Evolutionary conservation across 2,329 filamentous ascomycete species (phyloP).

Genomic region (Aspergillus caelatus): DNA sequence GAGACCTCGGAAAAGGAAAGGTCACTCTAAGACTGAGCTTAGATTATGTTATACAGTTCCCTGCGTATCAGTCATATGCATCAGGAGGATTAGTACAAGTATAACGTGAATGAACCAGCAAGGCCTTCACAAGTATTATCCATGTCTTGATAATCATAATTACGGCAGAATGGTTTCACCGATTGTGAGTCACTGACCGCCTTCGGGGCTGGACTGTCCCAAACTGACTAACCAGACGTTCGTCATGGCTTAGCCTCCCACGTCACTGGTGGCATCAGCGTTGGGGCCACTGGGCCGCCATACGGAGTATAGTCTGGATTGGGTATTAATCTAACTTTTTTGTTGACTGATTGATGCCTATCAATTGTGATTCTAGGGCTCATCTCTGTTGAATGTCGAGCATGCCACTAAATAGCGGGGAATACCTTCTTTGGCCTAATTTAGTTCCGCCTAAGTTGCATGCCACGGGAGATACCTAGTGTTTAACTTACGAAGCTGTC

Average conservation of each 20-base stretch:
- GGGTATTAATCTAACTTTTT: slow-evolving; percentile 4
- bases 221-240: slow-evolving; percentile 1
- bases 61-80: background rate
- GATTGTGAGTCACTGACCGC: slow-evolving; percentile 9
- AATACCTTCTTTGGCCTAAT: background rate
- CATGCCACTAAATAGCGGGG: background rate
- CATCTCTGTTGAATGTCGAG: background rate
- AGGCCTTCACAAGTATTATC: background rate
- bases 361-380: background rate
- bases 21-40: background rate
- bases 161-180: slow-evolving; percentile 8
- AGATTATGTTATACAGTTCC: background rate
- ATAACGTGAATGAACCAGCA: background rate
- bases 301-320: background rate
- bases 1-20: background rate
- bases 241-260: slow-evolving; percentile 8
- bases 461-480: background rate
- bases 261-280: slow-evolving; percentile 6
- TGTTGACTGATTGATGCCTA: background rate
- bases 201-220: background rate
- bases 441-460: background rate
- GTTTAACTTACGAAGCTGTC: background rate
- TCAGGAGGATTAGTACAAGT: background rate
- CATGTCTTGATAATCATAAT: background rate
- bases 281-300: background rate